Base-by-base conservation (phyloP, 768 basidiomycete genomes). In the Psilocybe sp. region DNA sequence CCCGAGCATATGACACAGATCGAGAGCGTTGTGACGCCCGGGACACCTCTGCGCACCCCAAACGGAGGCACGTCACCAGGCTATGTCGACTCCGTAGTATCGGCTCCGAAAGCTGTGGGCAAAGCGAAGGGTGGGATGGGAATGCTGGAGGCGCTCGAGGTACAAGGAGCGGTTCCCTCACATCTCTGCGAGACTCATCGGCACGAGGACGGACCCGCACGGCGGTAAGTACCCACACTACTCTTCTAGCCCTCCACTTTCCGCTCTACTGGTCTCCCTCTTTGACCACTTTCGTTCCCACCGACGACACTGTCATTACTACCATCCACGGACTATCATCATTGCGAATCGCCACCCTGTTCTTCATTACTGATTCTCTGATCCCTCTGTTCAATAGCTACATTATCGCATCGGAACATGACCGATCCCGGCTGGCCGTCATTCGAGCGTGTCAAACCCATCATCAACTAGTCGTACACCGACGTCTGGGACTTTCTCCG, bases 381-480 rank as follows among this genome's bases (percentile, higher is more conserved):
- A n/a, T n/a, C n/a, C n/a, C n/a, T n/a, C n/a, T n/a, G n/a, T n/a
- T n/a, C 44, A 35, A 42, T 46, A 95, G 92, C 82, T 4, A 80
- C 68, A 16, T 76, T 96, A 50, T 77, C 81, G 0, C 79, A 83
- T 59, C 78, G 80, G 47, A 86, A 84, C 54, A 87, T 81, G 65
- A 97, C 94, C 4, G 97, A 99, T 67, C 70, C 80, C 0, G 87
- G 78, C 47, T 99, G 97, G 97, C 96, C 97, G 6, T 59, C 64
- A 4, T 93, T 93, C 58, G 86, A 92, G 63, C 84, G 97, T 16
- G 81, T 98, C n/a, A 95, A 98, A 62, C 97, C 97, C 0, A 88
- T 99, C 59, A 89, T 99, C 50, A 86, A 98, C 63, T 99, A 97
- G 97, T 76, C 83, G 1, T 99, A 99, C 68, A 64, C 69, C 9